Base-by-base conservation (phyloP, 2,329 filamentous ascomycete genomes). In the Pseudogymnoascus sp. region DNA sequence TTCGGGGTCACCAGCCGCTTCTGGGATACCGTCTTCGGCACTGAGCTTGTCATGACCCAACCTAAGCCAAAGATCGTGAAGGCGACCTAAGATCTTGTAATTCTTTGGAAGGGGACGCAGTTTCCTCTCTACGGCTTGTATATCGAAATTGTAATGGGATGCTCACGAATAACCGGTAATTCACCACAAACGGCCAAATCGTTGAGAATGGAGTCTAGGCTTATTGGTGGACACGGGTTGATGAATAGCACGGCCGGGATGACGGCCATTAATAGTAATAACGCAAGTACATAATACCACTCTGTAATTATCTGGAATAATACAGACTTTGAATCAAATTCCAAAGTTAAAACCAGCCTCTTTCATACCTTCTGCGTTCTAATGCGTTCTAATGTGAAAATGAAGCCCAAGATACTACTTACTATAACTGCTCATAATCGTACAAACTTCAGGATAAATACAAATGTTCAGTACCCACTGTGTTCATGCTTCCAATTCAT, bases 1-100 rank as follows among this genome's bases (percentile, higher is more conserved):
- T 99, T 97, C 69, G 94, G 94, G 62, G 93, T 99, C 59, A 97
- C 93, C 33, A 97, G 89, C 79, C 86, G 87, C 67, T 96, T 99
- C 80, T 99, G 94, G 94, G 94, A 99, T 74, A 79, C 78, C 58
- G 77, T 99, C 5, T 99, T 99, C 72, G 91, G 92, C 67, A 99
- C 94, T 1, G 88, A 96, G 76, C 79, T 99, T 60, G 44, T 50
- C n/a, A 9, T 50, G 7, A 75, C 65, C 21, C 69, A 70, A 36
- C 64, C 69, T 36, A 66, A 66, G 11, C 60, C 63, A 13, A 71
- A 71, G 61, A 64, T 63, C 5, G 17, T 37, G 26, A 62, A 60
- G 15, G 33, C 26, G 11, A 21, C 37, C 2, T 40, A 50, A 31
- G 15, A 4, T 21, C 11, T 37, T 37, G 17, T 15, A 11, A 58